These are phyloP conservation scores for Trypanosoma theileri DNA, from an alignment of 208 protist genomes.

Conservation along the genomic window DNA sequence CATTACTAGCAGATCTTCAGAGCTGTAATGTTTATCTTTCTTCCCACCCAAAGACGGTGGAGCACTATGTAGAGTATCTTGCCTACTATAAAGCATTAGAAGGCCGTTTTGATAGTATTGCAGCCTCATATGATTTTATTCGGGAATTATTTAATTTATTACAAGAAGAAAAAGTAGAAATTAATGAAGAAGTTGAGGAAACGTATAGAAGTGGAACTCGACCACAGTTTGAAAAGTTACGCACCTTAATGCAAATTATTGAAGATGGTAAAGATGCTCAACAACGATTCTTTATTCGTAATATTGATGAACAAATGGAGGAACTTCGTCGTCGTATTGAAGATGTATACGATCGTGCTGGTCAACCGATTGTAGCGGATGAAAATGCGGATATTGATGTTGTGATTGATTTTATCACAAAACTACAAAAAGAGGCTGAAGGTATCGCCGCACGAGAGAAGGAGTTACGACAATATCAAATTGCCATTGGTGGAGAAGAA, in stretches of 20 bases:
- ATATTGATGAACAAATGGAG: constrained; percentile 93
- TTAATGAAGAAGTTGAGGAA: constrained; percentile 88
- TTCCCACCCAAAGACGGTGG: constrained; percentile 82
- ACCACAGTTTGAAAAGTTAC: constrained; percentile 92
- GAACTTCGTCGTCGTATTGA: constrained; percentile 86
- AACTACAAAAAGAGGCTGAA: constrained; percentile 80
- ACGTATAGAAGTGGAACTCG: constrained; percentile 91
- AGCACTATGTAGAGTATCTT: constrained; percentile 93
- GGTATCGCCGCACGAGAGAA: constrained; percentile 82
- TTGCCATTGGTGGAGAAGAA: constrained; percentile 88
- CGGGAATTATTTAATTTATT: constrained; percentile 88
- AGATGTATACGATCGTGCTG: constrained; percentile 82
- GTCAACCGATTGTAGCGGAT: constrained; percentile 87
- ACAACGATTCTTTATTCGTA: constrained; percentile 89
- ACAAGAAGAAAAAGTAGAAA: constrained; percentile 85
- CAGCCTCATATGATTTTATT: constrained; percentile 88
- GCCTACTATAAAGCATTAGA: constrained; percentile 83
- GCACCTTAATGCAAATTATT: constrained; percentile 82
- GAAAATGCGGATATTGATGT: constrained; percentile 75
- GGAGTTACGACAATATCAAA: constrained; percentile 87
- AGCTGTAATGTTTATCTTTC: constrained; percentile 80
- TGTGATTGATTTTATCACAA: constrained; percentile 83
- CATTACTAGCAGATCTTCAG: constrained; percentile 85
- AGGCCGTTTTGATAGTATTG: constrained; percentile 73
- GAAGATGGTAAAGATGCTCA: constrained; percentile 90